Percentiles rank a stretch among this genome's conserved stretches.
These are phyloP conservation scores for Gnomoniopsis smithogilvyi DNA, from an alignment of 2,329 filamentous ascomycete species.

Conservation along the genomic window DNA sequence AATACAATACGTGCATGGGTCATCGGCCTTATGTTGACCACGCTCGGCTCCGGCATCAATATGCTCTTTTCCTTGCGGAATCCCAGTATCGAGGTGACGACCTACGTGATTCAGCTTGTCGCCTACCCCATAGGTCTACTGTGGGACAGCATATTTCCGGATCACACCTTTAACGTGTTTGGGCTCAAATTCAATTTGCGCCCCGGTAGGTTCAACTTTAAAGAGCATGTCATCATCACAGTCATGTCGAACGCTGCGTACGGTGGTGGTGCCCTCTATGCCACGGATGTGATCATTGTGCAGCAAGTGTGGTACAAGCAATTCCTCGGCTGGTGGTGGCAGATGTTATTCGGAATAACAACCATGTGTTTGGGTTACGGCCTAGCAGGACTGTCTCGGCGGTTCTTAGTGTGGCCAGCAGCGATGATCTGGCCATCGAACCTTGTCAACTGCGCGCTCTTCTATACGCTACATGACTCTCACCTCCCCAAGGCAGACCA, in stretches of 20 bases:
- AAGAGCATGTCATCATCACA: constrained; percentile 60
- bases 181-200: constrained; percentile 55
- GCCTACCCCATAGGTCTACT: constrained; percentile 56
- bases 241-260: constrained; percentile 59
- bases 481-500: constrained; percentile 36
- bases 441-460: constrained; percentile 54
- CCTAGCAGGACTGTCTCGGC: constrained; percentile 55
- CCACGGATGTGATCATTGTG: constrained; percentile 48
- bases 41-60: constrained; percentile 59
- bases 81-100: constrained; percentile 56
- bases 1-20: constrained; percentile 64
- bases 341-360: constrained; percentile 57
- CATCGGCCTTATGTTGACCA: constrained; percentile 59
- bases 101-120: constrained; percentile 60
- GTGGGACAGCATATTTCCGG: constrained; percentile 54
- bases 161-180: constrained; percentile 47
- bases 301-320: constrained; percentile 57
- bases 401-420: constrained; percentile 59
- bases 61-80: constrained; percentile 59
- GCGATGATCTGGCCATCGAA: constrained; percentile 59
- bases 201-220: constrained; percentile 58
- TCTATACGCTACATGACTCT: constrained; percentile 46
- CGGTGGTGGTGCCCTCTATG: constrained; percentile 55
- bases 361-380: constrained; percentile 64
- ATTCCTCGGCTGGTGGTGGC: constrained; percentile 37